These are phyloP conservation scores for Talinum fruticosum DNA, from an alignment of 148 eudicot genomes.

Conservation along the genomic window DNA sequence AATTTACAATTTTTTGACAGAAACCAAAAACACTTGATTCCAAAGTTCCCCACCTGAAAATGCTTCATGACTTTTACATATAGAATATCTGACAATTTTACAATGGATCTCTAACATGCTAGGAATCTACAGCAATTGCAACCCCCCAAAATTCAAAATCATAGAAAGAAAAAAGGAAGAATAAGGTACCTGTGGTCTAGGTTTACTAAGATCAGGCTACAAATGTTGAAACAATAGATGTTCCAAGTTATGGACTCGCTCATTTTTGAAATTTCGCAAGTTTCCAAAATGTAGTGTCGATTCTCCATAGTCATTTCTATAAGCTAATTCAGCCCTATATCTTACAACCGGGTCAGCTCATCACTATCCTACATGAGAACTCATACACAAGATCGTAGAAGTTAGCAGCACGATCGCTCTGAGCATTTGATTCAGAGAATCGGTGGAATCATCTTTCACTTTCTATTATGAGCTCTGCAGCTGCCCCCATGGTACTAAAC, in stretches of 20 bases:
- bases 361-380: constrained; percentile 22
- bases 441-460: constrained; percentile 18
- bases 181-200: not conserved
- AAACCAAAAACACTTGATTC: not conserved
- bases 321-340: not conserved
- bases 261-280: not conserved
- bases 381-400: constrained; percentile 18
- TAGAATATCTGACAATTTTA: not conserved
- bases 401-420: not conserved
- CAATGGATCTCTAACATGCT: not conserved
- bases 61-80: not conserved
- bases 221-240: not conserved
- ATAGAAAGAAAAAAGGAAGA: not conserved
- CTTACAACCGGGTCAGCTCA: constrained; percentile 10
- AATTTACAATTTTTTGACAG: too few relatives aligned
- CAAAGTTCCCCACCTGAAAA: not conserved
- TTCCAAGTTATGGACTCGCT: not conserved
- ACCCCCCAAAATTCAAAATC: not conserved
- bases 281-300: too few relatives aligned
- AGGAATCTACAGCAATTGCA: not conserved
- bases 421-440: not conserved
- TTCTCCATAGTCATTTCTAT: too few relatives aligned
- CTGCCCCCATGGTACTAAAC: constrained; percentile 58
- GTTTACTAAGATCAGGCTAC: not conserved
- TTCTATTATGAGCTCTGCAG: constrained; percentile 61